phyloP scores from a whole-genome alignment of 768 basidiomycete genomes.

The Cystobasidium tubakii region DNA sequence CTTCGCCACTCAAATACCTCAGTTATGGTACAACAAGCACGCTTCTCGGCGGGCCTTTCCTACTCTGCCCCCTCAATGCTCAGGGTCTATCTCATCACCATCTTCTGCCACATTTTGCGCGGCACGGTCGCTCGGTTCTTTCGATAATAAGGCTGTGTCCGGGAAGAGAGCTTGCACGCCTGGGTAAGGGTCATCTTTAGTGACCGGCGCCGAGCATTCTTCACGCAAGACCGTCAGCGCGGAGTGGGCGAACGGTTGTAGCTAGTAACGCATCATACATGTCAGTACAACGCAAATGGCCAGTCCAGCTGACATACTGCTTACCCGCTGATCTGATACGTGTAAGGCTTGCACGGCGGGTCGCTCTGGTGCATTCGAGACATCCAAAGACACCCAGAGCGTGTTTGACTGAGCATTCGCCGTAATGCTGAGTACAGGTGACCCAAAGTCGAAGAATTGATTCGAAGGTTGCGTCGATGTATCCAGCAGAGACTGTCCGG shows the following conservation, averaged over 20 bases:
- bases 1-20: not conserved
- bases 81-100: conserved; percentile 10
- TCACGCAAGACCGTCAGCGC: not conserved
- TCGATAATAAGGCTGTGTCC: conserved; percentile 18
- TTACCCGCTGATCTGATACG: not conserved
- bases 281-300: not conserved
- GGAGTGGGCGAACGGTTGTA: not conserved
- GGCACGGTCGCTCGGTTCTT: not conserved
- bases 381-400: not conserved
- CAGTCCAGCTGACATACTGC: not conserved
- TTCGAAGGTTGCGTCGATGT: not conserved
- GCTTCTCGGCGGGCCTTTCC: not conserved
- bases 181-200: conserved; percentile 10
- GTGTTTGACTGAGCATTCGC: not conserved
- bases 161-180: conserved; percentile 1
- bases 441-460: not conserved
- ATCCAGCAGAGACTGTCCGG: not conserved
- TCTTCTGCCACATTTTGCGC: not conserved
- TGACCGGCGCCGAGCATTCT: not conserved
- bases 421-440: not conserved
- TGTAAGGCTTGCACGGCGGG: not conserved
- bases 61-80: conserved; percentile 2
- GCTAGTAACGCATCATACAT: not conserved
- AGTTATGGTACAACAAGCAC: not conserved
- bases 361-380: not conserved